These are phyloP conservation scores for Puccinellia tenuiflora DNA, from an alignment of 176 grass and related monocot genomes.

Conservation along the genomic window DNA sequence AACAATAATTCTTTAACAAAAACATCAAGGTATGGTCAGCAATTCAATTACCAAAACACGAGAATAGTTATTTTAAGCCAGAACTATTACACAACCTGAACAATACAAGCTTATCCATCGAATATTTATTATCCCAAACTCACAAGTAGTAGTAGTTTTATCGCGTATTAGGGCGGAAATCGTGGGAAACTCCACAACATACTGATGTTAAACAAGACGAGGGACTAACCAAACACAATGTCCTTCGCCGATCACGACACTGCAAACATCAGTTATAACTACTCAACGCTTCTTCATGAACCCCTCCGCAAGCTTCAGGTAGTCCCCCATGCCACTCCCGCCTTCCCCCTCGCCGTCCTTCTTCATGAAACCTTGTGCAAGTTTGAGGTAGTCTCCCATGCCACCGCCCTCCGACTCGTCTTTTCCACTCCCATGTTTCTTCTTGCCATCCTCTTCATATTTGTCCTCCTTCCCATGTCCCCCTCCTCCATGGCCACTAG, in stretches of 20 bases:
- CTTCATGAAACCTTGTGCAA: constrained; percentile 79
- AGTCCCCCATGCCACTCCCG: constrained; percentile 43
- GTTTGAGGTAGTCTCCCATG: constrained; percentile 60
- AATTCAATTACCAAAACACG: neutral
- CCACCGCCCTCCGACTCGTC: constrained; percentile 43
- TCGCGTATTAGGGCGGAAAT: neutral
- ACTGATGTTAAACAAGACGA: neutral
- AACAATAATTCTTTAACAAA: neutral
- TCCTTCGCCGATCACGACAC: neutral
- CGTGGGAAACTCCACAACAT: neutral
- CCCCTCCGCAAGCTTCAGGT: constrained; percentile 74
- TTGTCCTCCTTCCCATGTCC: constrained; percentile 41
- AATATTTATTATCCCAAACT: constrained; percentile 10
- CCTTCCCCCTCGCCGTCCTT: constrained; percentile 42
- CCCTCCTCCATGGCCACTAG: constrained; percentile 36
- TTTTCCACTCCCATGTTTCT: constrained; percentile 37
- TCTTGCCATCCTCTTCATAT: constrained; percentile 27
- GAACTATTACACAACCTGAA: constrained; percentile 9
- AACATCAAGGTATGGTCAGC: neutral
- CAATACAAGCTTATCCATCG: neutral
- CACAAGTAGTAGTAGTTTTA: neutral
- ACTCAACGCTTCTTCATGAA: constrained; percentile 81
- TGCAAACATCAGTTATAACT: constrained; percentile 3
- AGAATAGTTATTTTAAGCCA: neutral
- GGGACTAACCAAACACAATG: constrained; percentile 39